Percentiles rank a stretch among this genome's conserved stretches.
phyloP scores from a whole-genome alignment of 2,329 filamentous ascomycete species.

The Thelonectria olida region DNA sequence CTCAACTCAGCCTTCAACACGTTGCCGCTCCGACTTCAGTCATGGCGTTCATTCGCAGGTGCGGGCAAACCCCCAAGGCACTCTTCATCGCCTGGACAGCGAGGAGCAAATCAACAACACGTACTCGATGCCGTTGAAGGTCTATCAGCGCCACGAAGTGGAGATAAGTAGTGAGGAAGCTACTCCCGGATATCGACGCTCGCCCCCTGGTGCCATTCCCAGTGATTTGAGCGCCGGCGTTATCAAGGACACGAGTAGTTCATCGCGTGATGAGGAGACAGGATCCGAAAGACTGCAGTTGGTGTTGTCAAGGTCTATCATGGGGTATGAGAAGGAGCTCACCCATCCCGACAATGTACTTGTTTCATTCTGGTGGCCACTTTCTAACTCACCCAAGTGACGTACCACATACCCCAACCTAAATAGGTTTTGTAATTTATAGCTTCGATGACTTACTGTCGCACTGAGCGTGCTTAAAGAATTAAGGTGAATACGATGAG shows the following conservation, averaged over 20 bases:
- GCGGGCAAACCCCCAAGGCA: slow-evolving; percentile 36
- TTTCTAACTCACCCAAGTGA: no score
- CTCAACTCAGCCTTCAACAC: slow-evolving; percentile 36
- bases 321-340: slow-evolving; percentile 38
- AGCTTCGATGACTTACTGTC: no score
- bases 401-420: no score
- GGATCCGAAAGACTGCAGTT: slow-evolving; percentile 37
- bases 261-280: slow-evolving; percentile 35
- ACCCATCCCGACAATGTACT: no score
- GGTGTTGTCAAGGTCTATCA: slow-evolving; percentile 41
- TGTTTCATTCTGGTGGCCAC: no score
- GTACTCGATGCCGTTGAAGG: slow-evolving; percentile 46
- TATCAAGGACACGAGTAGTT: slow-evolving; percentile 32
- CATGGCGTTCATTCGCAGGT: slow-evolving; percentile 35
- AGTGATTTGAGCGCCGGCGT: slow-evolving; percentile 19
- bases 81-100: slow-evolving; percentile 45
- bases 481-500: no score
- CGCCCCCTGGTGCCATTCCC: slow-evolving; percentile 33
- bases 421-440: no score
- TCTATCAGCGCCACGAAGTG: slow-evolving; percentile 48
- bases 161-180: slow-evolving; percentile 39
- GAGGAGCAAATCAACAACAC: slow-evolving; percentile 49
- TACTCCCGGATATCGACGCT: slow-evolving; percentile 29
- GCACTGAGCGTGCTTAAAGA: no score
- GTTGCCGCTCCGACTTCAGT: slow-evolving; percentile 39